phyloP scores from a whole-genome alignment of 2,329 filamentous ascomycete species.

The Zymoseptoria crescenta region DNA sequence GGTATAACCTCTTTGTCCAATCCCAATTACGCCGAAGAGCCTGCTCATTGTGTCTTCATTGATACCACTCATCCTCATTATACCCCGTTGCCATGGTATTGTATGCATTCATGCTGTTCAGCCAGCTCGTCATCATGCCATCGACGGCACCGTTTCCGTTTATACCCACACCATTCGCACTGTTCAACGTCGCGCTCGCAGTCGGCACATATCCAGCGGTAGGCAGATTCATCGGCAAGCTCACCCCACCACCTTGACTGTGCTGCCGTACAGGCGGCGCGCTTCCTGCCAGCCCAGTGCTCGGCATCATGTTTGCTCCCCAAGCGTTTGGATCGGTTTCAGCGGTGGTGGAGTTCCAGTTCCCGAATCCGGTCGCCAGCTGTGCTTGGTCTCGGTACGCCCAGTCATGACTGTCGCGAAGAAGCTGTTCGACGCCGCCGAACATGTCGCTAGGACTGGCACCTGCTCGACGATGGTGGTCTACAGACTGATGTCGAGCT shows the following conservation, averaged over 20 bases:
- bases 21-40: background rate
- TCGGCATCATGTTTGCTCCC: constrained; percentile 3
- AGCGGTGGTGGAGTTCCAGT: constrained; percentile 42
- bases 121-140: constrained; percentile 18
- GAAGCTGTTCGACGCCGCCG: constrained; percentile 51
- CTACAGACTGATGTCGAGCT: constrained; percentile 5
- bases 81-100: constrained; percentile 26
- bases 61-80: constrained; percentile 37
- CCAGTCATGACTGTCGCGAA: constrained; percentile 58
- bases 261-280: background rate
- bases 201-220: background rate
- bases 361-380: constrained; percentile 54
- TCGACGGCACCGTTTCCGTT: background rate
- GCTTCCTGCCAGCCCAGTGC: background rate
- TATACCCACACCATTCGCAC: constrained; percentile 1
- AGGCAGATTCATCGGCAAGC: background rate
- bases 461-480: constrained; percentile 29
- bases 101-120: constrained; percentile 23
- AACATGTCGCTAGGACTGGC: constrained; percentile 47
- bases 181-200: background rate
- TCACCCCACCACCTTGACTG: background rate
- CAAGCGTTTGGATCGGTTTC: constrained; percentile 14
- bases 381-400: constrained; percentile 53
- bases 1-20: background rate
- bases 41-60: constrained; percentile 18